Evolutionary conservation across 345 rosid genomes (phyloP).

Genomic region (Linum lewisii): DNA sequence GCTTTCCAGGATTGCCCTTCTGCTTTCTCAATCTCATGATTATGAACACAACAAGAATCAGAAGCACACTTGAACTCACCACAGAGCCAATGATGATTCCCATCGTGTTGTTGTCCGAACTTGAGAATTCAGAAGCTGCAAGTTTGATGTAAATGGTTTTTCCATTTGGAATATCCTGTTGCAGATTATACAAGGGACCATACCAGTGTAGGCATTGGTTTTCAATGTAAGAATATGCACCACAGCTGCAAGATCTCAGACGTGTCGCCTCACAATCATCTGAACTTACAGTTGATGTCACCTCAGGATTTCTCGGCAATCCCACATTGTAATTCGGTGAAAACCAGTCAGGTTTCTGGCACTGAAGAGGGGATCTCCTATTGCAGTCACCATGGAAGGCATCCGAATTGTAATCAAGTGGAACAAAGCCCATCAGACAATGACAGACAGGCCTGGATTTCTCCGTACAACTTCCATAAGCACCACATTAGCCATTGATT

Average conservation of each 20-base stretch:
- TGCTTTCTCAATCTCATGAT: conserved; percentile 26
- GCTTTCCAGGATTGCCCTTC: conserved; percentile 16
- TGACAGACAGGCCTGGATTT: conserved; percentile 34
- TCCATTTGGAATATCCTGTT: neutral
- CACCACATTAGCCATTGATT: conserved; percentile 58
- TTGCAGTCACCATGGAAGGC: conserved; percentile 56
- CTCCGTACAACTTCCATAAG: conserved; percentile 47
- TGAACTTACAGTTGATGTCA: neutral
- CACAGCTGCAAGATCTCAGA: neutral
- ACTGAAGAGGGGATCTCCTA: conserved; percentile 37
- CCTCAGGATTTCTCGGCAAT: neutral
- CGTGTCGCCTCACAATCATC: neutral
- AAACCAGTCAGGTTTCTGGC: conserved; percentile 34
- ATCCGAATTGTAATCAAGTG: conserved; percentile 36
- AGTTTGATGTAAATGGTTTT: too few relatives aligned
- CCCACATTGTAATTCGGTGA: neutral
- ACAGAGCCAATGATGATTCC: conserved; percentile 31
- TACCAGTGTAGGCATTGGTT: neutral
- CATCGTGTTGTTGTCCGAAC: conserved; percentile 24
- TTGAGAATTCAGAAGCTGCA: too few relatives aligned
- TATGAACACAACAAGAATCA: conserved; percentile 20
- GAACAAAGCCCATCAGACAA: conserved; percentile 44
- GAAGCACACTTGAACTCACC: conserved; percentile 23
- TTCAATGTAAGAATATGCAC: neutral
- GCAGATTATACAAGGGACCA: neutral